Conservation (phyloP, 345 rosid species). For the Citrus hindsii region DNA sequence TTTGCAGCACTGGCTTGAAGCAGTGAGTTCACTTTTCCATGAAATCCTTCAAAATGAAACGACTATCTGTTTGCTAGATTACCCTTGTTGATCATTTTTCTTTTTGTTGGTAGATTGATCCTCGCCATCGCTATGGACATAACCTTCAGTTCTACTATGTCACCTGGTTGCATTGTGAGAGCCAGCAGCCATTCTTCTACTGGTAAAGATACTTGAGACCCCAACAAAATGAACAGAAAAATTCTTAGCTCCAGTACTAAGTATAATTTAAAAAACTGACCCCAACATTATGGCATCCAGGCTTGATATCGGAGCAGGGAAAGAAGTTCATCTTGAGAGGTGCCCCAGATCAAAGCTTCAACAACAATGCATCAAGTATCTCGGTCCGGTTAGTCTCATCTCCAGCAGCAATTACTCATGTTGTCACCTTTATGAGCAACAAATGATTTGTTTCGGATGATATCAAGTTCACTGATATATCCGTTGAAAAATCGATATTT, state of each 20-base stretch:
- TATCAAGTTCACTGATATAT: background rate
- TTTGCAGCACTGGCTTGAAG: slow-evolving; percentile 96
- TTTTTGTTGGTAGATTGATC: slow-evolving; percentile 66
- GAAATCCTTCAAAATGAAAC: background rate
- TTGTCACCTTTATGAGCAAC: background rate
- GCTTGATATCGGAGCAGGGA: slow-evolving; percentile 93
- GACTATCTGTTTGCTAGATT: background rate
- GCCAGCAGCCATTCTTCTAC: slow-evolving; percentile 82
- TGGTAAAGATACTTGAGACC: slow-evolving; percentile 44
- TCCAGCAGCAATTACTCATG: background rate
- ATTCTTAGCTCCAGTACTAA: background rate
- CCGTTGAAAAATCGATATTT: background rate
- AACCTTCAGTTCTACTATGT: slow-evolving; percentile 87
- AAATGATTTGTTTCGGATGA: background rate
- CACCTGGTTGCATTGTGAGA: slow-evolving; percentile 81
- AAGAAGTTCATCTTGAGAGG: slow-evolving; percentile 59
- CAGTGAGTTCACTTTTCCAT: slow-evolving; percentile 46
- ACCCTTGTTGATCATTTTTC: slow-evolving; percentile 10
- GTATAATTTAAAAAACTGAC: slow-evolving; percentile 8
- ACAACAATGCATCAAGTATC: slow-evolving; percentile 92
- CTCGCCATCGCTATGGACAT: slow-evolving; percentile 94
- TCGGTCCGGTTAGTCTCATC: slow-evolving; percentile 73
- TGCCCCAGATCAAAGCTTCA: slow-evolving; percentile 74
- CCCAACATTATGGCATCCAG: slow-evolving; percentile 35
- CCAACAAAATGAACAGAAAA: slow-evolving; percentile 7